A percentile compares a stretch with the other conserved stretches of the same genome.
Evolutionary conservation across 2,329 filamentous ascomycete species (phyloP).

Genomic region (Penicillium sp.): DNA sequence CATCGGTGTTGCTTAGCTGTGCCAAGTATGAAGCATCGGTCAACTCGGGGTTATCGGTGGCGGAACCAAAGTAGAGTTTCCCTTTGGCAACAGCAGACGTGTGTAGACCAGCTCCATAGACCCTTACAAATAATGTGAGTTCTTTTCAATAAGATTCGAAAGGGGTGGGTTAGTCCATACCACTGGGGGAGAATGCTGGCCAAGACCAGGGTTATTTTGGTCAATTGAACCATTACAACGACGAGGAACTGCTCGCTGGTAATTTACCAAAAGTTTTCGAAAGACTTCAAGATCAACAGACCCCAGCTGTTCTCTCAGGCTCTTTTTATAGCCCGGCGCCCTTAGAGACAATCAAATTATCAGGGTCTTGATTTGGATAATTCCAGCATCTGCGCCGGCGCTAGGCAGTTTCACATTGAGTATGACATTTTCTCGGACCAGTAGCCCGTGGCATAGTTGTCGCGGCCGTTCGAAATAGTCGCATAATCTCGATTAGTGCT

Average conservation of each 20-base stretch:
- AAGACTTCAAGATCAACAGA: neutral
- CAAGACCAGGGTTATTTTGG: conserved; percentile 20
- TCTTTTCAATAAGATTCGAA: neutral
- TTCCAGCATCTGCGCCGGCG: neutral
- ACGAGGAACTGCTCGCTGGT: neutral
- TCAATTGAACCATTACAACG: conserved; percentile 23
- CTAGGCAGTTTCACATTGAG: conserved; percentile 3
- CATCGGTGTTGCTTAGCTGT: conserved; percentile 59
- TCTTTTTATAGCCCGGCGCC: conserved; percentile 7
- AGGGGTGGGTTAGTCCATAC: conserved; percentile 8
- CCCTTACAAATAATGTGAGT: conserved; percentile 7
- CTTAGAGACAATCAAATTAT: neutral
- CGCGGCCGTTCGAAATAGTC: conserved; percentile 12
- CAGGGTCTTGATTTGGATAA: neutral
- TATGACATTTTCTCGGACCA: conserved; percentile 9
- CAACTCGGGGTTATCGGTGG: conserved; percentile 59
- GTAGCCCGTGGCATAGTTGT: conserved; percentile 20
- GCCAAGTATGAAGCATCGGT: conserved; percentile 57
- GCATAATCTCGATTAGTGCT: neutral
- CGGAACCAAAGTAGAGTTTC: conserved; percentile 58
- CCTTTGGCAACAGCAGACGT: conserved; percentile 55
- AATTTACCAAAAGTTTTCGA: neutral
- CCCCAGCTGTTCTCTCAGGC: neutral
- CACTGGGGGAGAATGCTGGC: conserved; percentile 24
- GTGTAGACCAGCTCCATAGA: conserved; percentile 25